phyloP scores from a whole-genome alignment of 2,329 filamentous ascomycete species.

The Phyllosticta citrichinensis region DNA sequence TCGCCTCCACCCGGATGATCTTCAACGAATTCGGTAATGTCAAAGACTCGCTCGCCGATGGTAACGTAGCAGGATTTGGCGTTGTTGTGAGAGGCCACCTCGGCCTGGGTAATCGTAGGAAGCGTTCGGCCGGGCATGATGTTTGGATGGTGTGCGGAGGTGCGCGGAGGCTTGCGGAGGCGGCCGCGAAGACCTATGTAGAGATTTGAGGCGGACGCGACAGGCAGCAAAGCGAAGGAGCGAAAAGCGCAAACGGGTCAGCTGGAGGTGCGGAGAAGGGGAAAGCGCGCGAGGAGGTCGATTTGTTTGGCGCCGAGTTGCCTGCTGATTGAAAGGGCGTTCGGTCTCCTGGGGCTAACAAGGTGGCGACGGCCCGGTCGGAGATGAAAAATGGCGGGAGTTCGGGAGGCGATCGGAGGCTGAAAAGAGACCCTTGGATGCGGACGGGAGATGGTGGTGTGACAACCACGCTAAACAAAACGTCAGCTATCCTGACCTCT shows the following conservation, averaged over 20 bases:
- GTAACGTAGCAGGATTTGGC: slow-evolving; percentile 86
- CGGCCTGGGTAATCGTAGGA: slow-evolving; percentile 69
- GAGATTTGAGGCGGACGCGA: not conserved
- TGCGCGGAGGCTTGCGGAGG: not conserved
- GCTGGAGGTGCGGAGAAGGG: not conserved
- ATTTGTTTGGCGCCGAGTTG: not conserved
- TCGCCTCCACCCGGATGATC: slow-evolving; percentile 87
- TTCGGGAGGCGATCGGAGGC: slow-evolving; percentile 6
- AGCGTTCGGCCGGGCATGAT: slow-evolving; percentile 71
- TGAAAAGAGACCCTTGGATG: slow-evolving; percentile 1
- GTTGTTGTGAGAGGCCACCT: slow-evolving; percentile 73
- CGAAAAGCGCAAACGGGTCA: not conserved
- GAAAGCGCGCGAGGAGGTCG: not conserved
- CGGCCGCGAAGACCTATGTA: not conserved
- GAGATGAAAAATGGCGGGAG: slow-evolving; percentile 6
- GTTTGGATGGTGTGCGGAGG: not conserved
- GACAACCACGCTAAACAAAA: slow-evolving; percentile 1
- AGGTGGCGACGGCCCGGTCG: slow-evolving; percentile 10
- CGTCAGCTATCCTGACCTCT: not conserved
- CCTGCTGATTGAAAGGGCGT: not conserved
- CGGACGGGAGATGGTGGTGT: slow-evolving; percentile 8
- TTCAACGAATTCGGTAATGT: slow-evolving; percentile 83
- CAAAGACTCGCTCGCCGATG: slow-evolving; percentile 81
- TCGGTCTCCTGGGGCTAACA: not conserved
- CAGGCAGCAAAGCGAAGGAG: not conserved